Base-by-base conservation (phyloP, 2,329 filamentous ascomycete species). In the Xylariaceae sp. region DNA sequence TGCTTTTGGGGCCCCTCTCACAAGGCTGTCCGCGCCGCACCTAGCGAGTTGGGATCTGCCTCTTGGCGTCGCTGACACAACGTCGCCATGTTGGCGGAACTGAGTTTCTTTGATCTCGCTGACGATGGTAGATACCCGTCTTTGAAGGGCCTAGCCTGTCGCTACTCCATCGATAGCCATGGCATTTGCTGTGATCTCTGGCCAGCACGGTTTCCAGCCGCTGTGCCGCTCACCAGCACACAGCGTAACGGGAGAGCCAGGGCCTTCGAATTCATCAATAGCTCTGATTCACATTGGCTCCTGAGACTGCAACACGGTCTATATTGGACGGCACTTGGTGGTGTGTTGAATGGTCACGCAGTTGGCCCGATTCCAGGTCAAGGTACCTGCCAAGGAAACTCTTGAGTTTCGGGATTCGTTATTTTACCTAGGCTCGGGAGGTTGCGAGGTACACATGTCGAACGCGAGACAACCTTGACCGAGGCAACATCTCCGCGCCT, bases 161-260 rank as follows among this genome's bases (percentile, higher is more conserved):
- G 41, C 39, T 38, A 40, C 42, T 40, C 45, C 50, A 48, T 51
- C 49, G 48, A 55, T 52, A 39, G 29, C 31, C 41, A 48, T 44
- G 44, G 40, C 42, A 46, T 53, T 33, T 38, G 29, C 44, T 42
- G 46, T 51, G 44, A 49, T 44, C 43, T 43, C 36, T 44, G 32
- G 43, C 43, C 31, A 44, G 45, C 42, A 42, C 26, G 30, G 44
- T 37, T 41, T 38, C 42, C 45, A 44, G 44, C 45, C 45, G 41
- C 41, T 39, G 37, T 47, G 29, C 50, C 44, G 45, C 36, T 50
- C 48, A 49, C 50, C 50, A 45, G 48, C 50, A 34, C 19, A 35
- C 30, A 32, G 13, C 13, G 30, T 34, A 26, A 26, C 6, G 22
- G 22, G 11, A 26, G 22, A 26, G 22, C 22, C 22, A 26, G 6